Base-by-base conservation (phyloP, 2,329 filamentous ascomycete species). In the Fusarium bulbicola region DNA sequence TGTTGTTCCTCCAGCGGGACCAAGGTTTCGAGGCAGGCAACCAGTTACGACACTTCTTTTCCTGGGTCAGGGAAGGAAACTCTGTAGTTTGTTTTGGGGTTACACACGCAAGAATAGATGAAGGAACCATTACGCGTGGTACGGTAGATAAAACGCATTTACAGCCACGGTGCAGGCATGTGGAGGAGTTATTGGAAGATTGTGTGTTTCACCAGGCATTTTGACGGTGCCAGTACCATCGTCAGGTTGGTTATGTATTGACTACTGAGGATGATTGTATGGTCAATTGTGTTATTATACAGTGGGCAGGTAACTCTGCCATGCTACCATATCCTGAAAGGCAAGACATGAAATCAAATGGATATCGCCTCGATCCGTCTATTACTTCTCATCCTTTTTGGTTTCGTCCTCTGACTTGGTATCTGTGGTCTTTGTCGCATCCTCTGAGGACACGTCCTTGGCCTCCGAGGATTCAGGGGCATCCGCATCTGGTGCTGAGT, bases 381-480 rank as follows among this genome's bases (percentile, higher is more conserved):
- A 65, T 75, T 43, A 64, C 53, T 71, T 70, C 53, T 66, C 68
- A n/a, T 58, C 63, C 40, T 69, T 68, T 39, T 59, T 32, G 10
- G 28, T 13, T 50, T 74, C 66, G 18, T 52, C 56, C 59, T 68
- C 53, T 13, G 66, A 28, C 8, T 63, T 42, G 20, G 56, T 45
- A 24, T 59, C 57, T 32, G 54, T 36, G 24, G 60, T 26, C n/a
- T 53, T 63, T 15, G 60, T 26, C 20, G 50, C 50, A 16, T 69
- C 70, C 40, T 75, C 66, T 30, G 70, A 24, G 14, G 61, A 16
- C 14, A 57, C 68, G 28, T 50, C 42, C 24, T 68, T 56, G 15
- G 45, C 52, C 32, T 71, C 73, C 36, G 47, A 34, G n/a, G 59
- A 30, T 45, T 66, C 47, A 50, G 66, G 39, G 12, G 28, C 36